Base-by-base conservation (phyloP, 73 alveolate genomes). In the Loxodes magnus region DNA sequence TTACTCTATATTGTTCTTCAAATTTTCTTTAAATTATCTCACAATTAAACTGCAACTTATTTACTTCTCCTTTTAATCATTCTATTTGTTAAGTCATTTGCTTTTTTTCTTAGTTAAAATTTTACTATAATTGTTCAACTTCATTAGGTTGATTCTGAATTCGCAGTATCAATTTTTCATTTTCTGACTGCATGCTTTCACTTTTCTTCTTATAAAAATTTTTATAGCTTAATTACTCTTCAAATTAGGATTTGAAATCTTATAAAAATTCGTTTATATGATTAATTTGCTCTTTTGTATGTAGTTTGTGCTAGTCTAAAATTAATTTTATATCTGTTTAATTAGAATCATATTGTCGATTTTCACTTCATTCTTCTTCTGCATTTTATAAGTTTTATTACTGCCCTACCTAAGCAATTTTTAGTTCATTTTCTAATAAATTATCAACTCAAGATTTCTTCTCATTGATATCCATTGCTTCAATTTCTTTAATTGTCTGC, bases 131-230 rank as follows among this genome's bases (percentile, higher is more conserved):
- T 10, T 17, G 9, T 7, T 16, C 39, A 46, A 46, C 22, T 46
- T 46, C 59, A 25, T 46, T 46, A 7, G 59, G 59, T 3, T 46
- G 22, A 2, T 46, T 46, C n/a, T 41, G 43, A 1, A 46, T 37
- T 23, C 27, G 22, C n/a, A 41, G 27, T 2, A 46, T n/a, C 16
- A 46, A 24, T 25, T 46, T 46, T 12, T 46, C 59, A 24, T 46
- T 46, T 46, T 46, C 59, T 25, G 59, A 0, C n/a, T 16, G 43
- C 26, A 46, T 25, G 26, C 26, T 10, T 10, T 46, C 59, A 21
- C 22, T 41, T 46, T 46, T 46, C 27, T 41, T 12, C 34, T 46
- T 46, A 24, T 46, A 46, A 24, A 46, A 46, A 16, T 21, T 46
- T 46, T 46, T 46, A n/a, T n/a, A n/a, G n/a, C n/a, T n/a, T n/a